These are phyloP conservation scores for Sequoia sempervirens DNA, from an alignment of 75 land plant genomes.

Conservation along the genomic window DNA sequence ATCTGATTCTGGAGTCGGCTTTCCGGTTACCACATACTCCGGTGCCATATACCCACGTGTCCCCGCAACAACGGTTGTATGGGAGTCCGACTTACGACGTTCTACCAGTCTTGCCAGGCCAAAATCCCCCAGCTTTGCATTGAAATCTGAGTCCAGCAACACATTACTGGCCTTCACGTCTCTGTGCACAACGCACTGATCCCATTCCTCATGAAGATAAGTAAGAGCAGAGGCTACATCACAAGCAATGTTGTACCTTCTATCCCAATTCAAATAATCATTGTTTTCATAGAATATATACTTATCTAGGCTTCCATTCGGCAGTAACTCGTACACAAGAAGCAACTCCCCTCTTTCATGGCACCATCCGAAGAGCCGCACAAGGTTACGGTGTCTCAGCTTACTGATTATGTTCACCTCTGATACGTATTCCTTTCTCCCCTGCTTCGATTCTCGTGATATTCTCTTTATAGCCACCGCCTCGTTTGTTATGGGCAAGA, in stretches of 20 bases:
- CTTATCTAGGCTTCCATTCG: conserved; percentile 4
- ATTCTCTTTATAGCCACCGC: conserved; percentile 36
- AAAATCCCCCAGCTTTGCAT: conserved; percentile 19
- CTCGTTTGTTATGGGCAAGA: not conserved
- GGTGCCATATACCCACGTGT: no score
- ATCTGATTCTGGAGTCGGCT: no score
- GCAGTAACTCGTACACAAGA: no score
- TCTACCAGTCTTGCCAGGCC: conserved; percentile 68
- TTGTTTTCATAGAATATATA: not conserved
- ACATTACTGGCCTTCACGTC: no score
- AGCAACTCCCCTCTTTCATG: not conserved
- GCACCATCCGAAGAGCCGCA: conserved; percentile 40
- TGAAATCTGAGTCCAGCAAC: conserved; percentile 23
- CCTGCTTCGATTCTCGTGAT: conserved; percentile 18
- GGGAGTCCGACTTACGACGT: conserved; percentile 38
- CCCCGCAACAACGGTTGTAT: conserved; percentile 33
- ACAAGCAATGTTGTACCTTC: no score
- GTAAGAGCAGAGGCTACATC: no score
- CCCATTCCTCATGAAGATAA: no score
- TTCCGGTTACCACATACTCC: no score
- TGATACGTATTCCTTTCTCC: conserved; percentile 35
- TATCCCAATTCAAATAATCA: conserved; percentile 30
- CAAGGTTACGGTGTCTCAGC: conserved; percentile 19
- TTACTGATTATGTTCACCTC: no score
- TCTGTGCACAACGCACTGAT: conserved; percentile 61